Base-by-base conservation (phyloP, 768 basidiomycete genomes). In the Lentinula sp. region DNA sequence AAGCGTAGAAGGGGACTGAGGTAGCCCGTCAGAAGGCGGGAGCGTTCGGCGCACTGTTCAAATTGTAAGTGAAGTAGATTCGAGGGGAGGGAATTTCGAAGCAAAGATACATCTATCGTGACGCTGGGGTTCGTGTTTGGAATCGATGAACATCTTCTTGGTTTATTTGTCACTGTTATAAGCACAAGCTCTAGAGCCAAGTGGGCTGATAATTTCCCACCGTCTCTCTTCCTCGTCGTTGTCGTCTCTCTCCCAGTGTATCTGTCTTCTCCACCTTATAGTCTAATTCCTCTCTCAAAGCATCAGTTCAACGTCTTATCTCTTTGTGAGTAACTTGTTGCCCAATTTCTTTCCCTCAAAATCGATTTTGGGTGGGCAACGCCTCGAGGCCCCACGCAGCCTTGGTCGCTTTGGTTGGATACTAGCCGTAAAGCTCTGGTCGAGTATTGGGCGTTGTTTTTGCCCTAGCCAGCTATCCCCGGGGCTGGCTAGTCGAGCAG, bases 131-230 rank as follows among this genome's bases (percentile, higher is more conserved):
- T 28, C 28, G 28, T 28, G 28, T 28, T 28, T 28, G 28, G 28
- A 28, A 28, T 28, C 28, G 28, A 28, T 28, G 28, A 28, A 28
- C 28, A 28, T 28, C 28, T 28, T 28, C 28, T 28, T 28, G 4
- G 28, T 28, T 39, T 33, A 16, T 33, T 20, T 35, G 33, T 33
- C 32, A 7, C 2, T n/a, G n/a, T 39, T 33, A 33, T 18, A 39
- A 20, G 32, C n/a, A 53, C 51, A 53, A 36, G 50, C 35, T 51
- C 4, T 3, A 23, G 37, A 16, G 35, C 36, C 33, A 28, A 49
- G 16, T 10, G 75, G 73, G 75, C 72, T 73, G 74, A 74, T 73
- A 71, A 72, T 77, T 77, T 76, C 76, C 74, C 66, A 62, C 67
- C 66, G 64, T 48, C 46, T 20, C 20, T 48, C 46, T 48, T 18